Conservation (phyloP, 1,284 basidiomycete genomes). For the Anthracocystis setariae region DNA sequence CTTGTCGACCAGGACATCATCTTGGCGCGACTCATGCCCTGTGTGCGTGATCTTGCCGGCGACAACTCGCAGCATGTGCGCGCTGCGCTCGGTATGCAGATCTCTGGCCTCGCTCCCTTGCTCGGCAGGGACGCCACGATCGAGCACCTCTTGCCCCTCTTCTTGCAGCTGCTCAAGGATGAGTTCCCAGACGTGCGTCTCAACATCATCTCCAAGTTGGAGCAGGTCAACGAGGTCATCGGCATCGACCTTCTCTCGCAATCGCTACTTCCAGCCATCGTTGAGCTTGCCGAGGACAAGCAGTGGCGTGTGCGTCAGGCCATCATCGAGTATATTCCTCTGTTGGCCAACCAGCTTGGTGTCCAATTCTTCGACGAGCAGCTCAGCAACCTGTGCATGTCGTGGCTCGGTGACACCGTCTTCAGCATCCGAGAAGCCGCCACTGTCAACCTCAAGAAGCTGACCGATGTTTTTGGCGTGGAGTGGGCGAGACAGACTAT, state of each 20-base stretch:
- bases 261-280: constrained; percentile 95
- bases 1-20: constrained; percentile 94
- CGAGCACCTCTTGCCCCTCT: constrained; percentile 95
- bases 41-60: constrained; percentile 91
- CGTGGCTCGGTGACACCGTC: constrained; percentile 98
- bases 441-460: constrained; percentile 93
- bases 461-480: constrained; percentile 98
- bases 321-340: constrained; percentile 98
- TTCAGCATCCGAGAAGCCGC: constrained; percentile 98
- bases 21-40: constrained; percentile 91
- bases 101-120: constrained; percentile 95
- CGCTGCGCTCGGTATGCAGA: constrained; percentile 94
- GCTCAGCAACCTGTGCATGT: constrained; percentile 96
- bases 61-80: constrained; percentile 97
- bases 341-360: constrained; percentile 95
- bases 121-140: constrained; percentile 94
- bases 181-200: constrained; percentile 98
- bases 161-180: constrained; percentile 95
- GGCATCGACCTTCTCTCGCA: constrained; percentile 96
- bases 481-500: constrained; percentile 96
- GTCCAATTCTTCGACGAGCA: constrained; percentile 98
- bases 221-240: constrained; percentile 95
- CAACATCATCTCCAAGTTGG: constrained; percentile 98
- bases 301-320: constrained; percentile 99
- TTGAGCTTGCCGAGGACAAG: constrained; percentile 98